Evolutionary conservation across 2,329 filamentous ascomycete species (phyloP).

Genomic region (Calycina marina): DNA sequence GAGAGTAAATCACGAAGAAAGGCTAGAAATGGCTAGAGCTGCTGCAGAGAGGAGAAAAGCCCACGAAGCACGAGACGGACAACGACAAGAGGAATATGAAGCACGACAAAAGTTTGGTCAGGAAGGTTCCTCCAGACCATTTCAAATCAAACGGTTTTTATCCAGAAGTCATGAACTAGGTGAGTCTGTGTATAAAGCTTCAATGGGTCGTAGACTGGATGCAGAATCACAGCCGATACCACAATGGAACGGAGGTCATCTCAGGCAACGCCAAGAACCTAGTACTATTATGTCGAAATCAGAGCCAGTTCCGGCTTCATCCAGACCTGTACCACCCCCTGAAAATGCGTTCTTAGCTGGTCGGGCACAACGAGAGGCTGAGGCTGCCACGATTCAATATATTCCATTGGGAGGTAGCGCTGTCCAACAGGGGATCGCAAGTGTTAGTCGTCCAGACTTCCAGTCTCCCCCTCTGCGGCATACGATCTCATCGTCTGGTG

Average conservation of each 20-base stretch:
- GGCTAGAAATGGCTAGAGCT: slow-evolving; percentile 2
- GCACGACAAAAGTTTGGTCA: too few relatives aligned
- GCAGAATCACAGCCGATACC: too few relatives aligned
- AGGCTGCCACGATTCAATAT: slow-evolving; percentile 13
- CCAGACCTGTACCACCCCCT: too few relatives aligned
- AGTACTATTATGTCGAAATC: too few relatives aligned
- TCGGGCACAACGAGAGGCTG: slow-evolving; percentile 15
- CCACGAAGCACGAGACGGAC: slow-evolving; percentile 1
- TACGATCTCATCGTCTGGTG: background rate
- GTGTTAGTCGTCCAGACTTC: background rate
- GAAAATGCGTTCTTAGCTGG: slow-evolving; percentile 9
- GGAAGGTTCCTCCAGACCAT: too few relatives aligned
- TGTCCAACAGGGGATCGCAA: background rate
- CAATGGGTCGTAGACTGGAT: too few relatives aligned
- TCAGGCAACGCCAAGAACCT: too few relatives aligned
- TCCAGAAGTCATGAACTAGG: too few relatives aligned
- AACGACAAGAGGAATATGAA: background rate
- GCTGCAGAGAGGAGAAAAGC: slow-evolving; percentile 5
- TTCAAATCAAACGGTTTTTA: too few relatives aligned
- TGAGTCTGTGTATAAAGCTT: background rate
- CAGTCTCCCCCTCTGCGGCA: background rate
- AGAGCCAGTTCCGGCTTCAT: too few relatives aligned
- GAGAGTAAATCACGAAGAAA: slow-evolving; percentile 1
- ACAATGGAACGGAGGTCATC: too few relatives aligned
- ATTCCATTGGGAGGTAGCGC: slow-evolving; percentile 10